phyloP scores from a whole-genome alignment of 2,329 filamentous ascomycete genomes.

The Hymenoscyphus salicellus region DNA sequence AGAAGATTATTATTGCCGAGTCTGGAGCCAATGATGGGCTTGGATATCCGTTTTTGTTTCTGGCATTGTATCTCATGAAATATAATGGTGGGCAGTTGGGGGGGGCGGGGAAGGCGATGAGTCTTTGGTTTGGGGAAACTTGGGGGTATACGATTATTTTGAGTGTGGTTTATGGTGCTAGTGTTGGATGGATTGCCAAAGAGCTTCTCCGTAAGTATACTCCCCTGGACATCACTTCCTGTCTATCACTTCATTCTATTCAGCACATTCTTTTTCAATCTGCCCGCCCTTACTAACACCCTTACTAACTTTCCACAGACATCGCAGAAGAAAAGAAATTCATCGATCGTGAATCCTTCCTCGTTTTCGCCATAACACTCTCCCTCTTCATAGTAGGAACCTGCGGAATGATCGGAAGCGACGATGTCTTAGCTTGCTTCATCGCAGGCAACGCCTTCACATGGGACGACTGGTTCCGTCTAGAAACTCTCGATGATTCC shows the following conservation, averaged over 20 bases:
- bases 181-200: conserved; percentile 78
- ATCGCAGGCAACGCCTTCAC: conserved; percentile 89
- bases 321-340: conserved; percentile 71
- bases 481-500: conserved; percentile 84
- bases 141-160: conserved; percentile 80
- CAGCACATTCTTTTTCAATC: not conserved
- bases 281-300: too few relatives aligned
- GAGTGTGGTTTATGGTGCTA: conserved; percentile 72
- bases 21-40: conserved; percentile 82
- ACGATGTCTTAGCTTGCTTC: conserved; percentile 89
- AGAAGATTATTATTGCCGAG: conserved; percentile 76
- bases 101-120: conserved; percentile 64
- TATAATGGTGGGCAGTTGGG: conserved; percentile 61
- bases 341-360: conserved; percentile 42
- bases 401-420: conserved; percentile 85
- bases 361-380: conserved; percentile 68
- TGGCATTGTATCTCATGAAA: conserved; percentile 80
- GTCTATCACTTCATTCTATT: not conserved
- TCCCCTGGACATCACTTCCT: not conserved
- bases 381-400: conserved; percentile 86
- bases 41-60: conserved; percentile 81
- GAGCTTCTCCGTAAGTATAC: conserved; percentile 69
- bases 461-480: conserved; percentile 90
- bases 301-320: not conserved
- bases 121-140: conserved; percentile 79